Conservation (phyloP, 768 basidiomycete species). For the Heimioporus sp. region DNA sequence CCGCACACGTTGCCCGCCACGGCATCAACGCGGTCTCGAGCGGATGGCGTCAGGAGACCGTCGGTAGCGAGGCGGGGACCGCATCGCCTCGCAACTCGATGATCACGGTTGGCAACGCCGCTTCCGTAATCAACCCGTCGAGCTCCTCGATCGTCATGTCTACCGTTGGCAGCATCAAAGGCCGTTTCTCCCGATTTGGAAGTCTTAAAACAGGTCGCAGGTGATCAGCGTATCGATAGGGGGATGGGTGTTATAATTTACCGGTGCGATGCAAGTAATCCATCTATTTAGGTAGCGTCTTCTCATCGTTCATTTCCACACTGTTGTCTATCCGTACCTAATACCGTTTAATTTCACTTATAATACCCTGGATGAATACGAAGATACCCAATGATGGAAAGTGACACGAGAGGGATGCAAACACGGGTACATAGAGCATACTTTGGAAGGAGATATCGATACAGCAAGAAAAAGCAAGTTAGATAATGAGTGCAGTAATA, state of each 20-base stretch:
- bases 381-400: constrained; percentile 14
- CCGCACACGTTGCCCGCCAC: constrained; percentile 79
- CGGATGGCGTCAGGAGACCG: constrained; percentile 58
- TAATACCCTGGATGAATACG: no score
- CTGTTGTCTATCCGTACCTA: background rate
- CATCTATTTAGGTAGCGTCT: constrained; percentile 2
- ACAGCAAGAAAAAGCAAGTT: constrained; percentile 22
- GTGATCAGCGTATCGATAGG: constrained; percentile 11
- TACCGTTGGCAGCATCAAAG: constrained; percentile 66
- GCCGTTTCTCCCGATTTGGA: constrained; percentile 74
- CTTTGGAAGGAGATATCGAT: constrained; percentile 24
- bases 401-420: no score
- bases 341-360: constrained; percentile 3
- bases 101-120: constrained; percentile 63
- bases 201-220: constrained; percentile 58
- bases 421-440: constrained; percentile 3
- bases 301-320: no score
- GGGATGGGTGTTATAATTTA: background rate
- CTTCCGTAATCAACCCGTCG: constrained; percentile 35
- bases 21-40: constrained; percentile 82
- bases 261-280: background rate
- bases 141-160: constrained; percentile 62
- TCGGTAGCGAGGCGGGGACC: constrained; percentile 37
- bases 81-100: constrained; percentile 74
- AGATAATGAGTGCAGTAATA: constrained; percentile 21